These are phyloP conservation scores for Pyricularia grisea DNA, from an alignment of 2,329 filamentous ascomycete species.

Conservation along the genomic window DNA sequence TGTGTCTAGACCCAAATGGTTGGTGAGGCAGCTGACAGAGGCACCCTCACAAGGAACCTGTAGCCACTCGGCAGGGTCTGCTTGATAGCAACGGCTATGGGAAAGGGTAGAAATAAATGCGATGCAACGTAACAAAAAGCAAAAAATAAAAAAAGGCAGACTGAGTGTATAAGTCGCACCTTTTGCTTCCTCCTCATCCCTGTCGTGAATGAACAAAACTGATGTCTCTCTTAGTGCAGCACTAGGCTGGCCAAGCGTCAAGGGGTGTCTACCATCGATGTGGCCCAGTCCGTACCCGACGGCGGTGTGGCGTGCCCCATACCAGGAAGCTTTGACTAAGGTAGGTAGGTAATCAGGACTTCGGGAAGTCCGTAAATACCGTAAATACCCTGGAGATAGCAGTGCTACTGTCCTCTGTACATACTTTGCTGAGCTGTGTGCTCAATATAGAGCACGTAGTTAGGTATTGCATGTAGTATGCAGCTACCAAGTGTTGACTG, in stretches of 20 bases:
- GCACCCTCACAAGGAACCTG: neutral
- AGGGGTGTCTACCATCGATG: neutral
- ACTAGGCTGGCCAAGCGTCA: neutral
- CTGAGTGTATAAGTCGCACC: neutral
- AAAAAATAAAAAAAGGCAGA: neutral
- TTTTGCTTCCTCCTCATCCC: neutral
- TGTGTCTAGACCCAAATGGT: neutral
- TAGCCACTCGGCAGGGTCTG: neutral
- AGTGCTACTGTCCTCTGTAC: too few species aligned
- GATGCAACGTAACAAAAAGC: neutral
- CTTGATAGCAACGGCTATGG: neutral
- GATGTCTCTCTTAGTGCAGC: neutral
- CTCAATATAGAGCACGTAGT: too few species aligned
- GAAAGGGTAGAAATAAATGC: neutral
- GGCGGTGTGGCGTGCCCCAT: neutral
- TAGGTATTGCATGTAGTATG: too few species aligned
- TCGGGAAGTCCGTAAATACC: neutral
- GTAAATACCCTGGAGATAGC: neutral
- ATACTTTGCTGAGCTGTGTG: too few species aligned
- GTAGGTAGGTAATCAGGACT: too few species aligned
- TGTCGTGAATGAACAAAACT: too few species aligned
- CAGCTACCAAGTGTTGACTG: too few species aligned
- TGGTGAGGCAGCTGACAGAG: neutral
- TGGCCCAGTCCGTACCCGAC: neutral
- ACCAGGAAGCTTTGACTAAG: neutral